Base-by-base conservation (phyloP, 2,329 filamentous ascomycete genomes). In the Fusarium compactum region DNA sequence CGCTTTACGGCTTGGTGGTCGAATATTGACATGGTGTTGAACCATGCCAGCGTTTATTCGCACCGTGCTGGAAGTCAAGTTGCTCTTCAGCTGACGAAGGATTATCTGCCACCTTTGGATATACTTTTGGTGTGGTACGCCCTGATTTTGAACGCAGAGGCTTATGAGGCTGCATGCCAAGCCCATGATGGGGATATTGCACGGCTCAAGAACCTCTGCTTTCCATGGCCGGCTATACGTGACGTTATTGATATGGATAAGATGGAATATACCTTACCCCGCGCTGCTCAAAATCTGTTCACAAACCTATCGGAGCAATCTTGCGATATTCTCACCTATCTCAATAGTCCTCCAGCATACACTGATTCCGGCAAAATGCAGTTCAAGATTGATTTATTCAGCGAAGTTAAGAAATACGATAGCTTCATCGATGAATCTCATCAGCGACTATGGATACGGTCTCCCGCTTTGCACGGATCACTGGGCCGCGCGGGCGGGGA, bases 151-250 rank as follows among this genome's bases (percentile, higher is more conserved):
- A 43, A 27, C 4, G 10, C 66, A 0, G 25, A 51, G 14, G 67
- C 47, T 8, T 70, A 67, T 25, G 40, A 34, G 20, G 29, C 55
- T 34, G 56, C 67, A 5, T 69, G 66, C 4, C 25, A 55, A 16
- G 32, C 53, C 2, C 62, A 70, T 6, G 46, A 44, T 4, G 15
- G 43, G 6, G 46, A 45, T 10, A 20, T 52, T 2, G 5, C 41
- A 27, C 22, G 61, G 1, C 34, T 65, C 8, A 55, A 70, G 24
- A 69, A 54, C 12, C n/a, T 69, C 12, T 70, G 67, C 43, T 70
- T 69, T 8, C 67, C 67, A 6, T 69, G 67, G 67, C 61, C 45
- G 14, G 61, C 67, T 2, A 70, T 69, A 9, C 66, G 67, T 16
- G 66, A 69, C 43, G 44, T 62, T 8, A 52, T 69, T 14, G 52